Evolutionary conservation across 768 basidiomycete genomes (phyloP).

Genomic region (Tylopilus cervinicoccineus): DNA sequence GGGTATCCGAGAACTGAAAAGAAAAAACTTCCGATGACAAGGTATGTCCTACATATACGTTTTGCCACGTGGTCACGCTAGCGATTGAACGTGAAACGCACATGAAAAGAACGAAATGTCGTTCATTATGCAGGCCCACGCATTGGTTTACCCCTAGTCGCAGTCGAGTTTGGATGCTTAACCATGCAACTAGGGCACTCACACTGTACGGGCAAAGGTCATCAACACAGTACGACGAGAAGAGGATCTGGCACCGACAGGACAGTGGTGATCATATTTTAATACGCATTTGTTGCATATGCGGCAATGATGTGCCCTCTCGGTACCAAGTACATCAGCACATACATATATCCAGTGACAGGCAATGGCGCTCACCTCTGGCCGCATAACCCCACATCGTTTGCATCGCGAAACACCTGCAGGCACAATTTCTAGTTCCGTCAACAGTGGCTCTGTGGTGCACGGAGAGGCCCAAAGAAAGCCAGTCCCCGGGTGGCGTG

Average conservation of each 20-base stretch:
- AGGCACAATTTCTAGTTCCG: slow-evolving; percentile 44
- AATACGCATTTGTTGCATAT: slow-evolving; percentile 89
- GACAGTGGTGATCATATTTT: slow-evolving; percentile 91
- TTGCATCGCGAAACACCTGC: slow-evolving; percentile 59
- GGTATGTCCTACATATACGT: slow-evolving; percentile 58
- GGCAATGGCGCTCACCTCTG: slow-evolving; percentile 57
- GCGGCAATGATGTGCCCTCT: slow-evolving; percentile 92
- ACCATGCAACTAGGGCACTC: slow-evolving; percentile 16
- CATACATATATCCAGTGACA: neutral
- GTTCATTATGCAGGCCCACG: slow-evolving; percentile 92
- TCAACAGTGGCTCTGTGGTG: slow-evolving; percentile 13
- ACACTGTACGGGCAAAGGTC: slow-evolving; percentile 32
- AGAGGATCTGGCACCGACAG: slow-evolving; percentile 48
- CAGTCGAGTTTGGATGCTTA: slow-evolving; percentile 3
- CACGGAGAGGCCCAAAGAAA: slow-evolving; percentile 55
- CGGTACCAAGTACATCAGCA: slow-evolving; percentile 17
- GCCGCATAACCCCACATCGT: slow-evolving; percentile 64
- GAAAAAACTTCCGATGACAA: slow-evolving; percentile 65
- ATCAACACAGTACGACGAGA: neutral
- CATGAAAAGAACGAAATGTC: slow-evolving; percentile 96
- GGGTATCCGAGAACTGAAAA: slow-evolving; percentile 62
- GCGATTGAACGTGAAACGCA: slow-evolving; percentile 32
- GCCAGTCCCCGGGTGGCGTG: slow-evolving; percentile 35
- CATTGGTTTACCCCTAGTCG: slow-evolving; percentile 91
- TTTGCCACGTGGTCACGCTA: neutral